Evolutionary conservation across 108 stramenopile genomes (phyloP), one percentile per base, ranked within the genome.

Genomic region (Fragilaria crotonensis): DNA sequence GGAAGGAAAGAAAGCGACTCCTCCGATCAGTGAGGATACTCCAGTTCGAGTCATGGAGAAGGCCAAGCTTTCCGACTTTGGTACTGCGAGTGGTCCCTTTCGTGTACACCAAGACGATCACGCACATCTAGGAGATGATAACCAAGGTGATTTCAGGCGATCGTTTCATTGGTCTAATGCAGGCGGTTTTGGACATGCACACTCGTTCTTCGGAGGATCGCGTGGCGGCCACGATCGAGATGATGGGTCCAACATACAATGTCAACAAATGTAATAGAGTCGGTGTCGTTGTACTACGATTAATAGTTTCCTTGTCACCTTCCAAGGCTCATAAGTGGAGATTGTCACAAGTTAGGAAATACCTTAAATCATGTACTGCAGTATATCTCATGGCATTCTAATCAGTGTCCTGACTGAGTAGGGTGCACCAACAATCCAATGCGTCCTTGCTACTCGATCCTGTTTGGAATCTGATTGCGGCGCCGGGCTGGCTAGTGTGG

Each of bases 61-160:
- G 1, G 63, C 71, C n/a, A 63, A 46, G 25, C 64, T 64, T 30
- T 70, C 71, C 4, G 68, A 80, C 52, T 80, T 80, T 73, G 79
- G 79, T 29, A 52, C 49, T 30, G 47, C 63, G 11, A 62, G 49
- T 49, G 62, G 67, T 1, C 4, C 32, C 0, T 64, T 18, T 17
- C 5, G 54, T 25, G 27, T 41, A 25, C 26, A 44, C 1, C 36
- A 45, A 4, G 54, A 45, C 19, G 21, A 5, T 27, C 28, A 59
- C 41, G 56, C 59, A 22, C 58, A 75, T 20, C 57, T 53, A 33
- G 49, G 59, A 26, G 63, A 64, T 1, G 62, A 45, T 2, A 48
- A 54, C 1, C 29, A 55, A 26, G 64, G 52, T 3, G 33, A 71
- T 41, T 17, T n/a, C 17, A 32, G 55, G 1, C 20, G 7, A 27